Evolutionary conservation across 139 green algal genomes (phyloP).

Genomic region (Chlorella sp.): DNA sequence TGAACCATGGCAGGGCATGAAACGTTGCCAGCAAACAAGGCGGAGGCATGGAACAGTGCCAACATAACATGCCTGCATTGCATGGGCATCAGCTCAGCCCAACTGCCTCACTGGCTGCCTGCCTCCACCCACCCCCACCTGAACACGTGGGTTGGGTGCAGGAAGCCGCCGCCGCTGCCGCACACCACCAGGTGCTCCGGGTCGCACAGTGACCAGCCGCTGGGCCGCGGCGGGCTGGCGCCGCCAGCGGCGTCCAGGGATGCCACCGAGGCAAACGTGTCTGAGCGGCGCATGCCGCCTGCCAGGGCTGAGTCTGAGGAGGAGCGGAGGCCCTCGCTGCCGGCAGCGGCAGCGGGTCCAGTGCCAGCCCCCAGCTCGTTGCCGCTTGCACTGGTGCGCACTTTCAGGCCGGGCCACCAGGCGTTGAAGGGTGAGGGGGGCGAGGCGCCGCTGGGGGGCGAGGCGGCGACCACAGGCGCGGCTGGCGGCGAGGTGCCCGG

Average conservation of each 20-base stretch:
- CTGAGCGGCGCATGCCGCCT: not conserved
- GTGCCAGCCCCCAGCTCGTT: not conserved
- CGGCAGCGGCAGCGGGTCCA: not conserved
- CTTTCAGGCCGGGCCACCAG: constrained; percentile 19
- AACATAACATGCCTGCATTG: too few species aligned
- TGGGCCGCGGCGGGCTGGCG: not conserved
- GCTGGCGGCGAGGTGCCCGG: not conserved
- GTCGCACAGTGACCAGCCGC: constrained; percentile 54
- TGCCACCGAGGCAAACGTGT: not conserved
- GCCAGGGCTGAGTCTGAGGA: not conserved
- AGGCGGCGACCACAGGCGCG: not conserved
- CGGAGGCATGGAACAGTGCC: too few species aligned
- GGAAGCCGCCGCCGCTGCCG: constrained; percentile 82
- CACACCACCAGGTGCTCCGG: constrained; percentile 88
- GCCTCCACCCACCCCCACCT: not conserved
- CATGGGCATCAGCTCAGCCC: too few species aligned
- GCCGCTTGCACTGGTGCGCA: constrained; percentile 1
- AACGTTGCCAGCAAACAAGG: too few species aligned
- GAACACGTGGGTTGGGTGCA: constrained; percentile 92
- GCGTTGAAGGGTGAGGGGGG: not conserved
- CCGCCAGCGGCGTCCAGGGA: not conserved
- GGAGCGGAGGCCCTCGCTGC: not conserved
- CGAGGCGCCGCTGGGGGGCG: not conserved
- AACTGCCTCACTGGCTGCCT: too few species aligned
- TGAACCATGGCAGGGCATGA: too few species aligned